Conservation (phyloP, 2,329 filamentous ascomycete species). For the Fusarium neocosmosporiellum region DNA sequence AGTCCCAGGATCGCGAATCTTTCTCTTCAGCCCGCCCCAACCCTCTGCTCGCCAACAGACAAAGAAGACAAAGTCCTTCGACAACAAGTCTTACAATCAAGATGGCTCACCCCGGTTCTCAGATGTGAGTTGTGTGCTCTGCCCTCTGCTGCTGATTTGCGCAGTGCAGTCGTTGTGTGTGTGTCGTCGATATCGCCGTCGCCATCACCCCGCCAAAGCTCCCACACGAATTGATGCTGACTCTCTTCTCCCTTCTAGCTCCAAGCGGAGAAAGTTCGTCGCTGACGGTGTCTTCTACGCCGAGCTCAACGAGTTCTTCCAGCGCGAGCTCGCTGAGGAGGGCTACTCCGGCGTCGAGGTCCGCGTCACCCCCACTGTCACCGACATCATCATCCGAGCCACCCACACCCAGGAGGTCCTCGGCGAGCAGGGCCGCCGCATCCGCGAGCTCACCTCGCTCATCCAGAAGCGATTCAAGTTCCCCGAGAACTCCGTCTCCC, state of each 20-base stretch:
- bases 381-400: constrained; percentile 99
- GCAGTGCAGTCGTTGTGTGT: not conserved
- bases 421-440: constrained; percentile 99
- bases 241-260: constrained; percentile 62
- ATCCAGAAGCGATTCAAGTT: constrained; percentile 99
- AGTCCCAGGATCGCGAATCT: constrained; percentile 46
- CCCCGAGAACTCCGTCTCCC: constrained; percentile 99
- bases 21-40: constrained; percentile 47
- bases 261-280: constrained; percentile 94
- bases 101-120: constrained; percentile 71
- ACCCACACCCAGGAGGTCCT: constrained; percentile 99
- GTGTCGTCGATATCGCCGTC: constrained; percentile 2
- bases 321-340: constrained; percentile 99
- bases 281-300: constrained; percentile 99
- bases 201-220: constrained; percentile 22
- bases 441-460: constrained; percentile 99
- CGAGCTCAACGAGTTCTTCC: constrained; percentile 99
- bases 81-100: constrained; percentile 53
- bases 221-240: constrained; percentile 30
- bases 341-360: constrained; percentile 99
- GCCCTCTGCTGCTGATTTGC: not conserved
- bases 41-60: constrained; percentile 51
- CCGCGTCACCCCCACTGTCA: constrained; percentile 99
- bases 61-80: constrained; percentile 41
- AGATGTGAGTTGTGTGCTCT: constrained; percentile 66